Evolutionary conservation across 2,329 filamentous ascomycete species (phyloP).

Genomic region (Curvularia hawaiiensis): DNA sequence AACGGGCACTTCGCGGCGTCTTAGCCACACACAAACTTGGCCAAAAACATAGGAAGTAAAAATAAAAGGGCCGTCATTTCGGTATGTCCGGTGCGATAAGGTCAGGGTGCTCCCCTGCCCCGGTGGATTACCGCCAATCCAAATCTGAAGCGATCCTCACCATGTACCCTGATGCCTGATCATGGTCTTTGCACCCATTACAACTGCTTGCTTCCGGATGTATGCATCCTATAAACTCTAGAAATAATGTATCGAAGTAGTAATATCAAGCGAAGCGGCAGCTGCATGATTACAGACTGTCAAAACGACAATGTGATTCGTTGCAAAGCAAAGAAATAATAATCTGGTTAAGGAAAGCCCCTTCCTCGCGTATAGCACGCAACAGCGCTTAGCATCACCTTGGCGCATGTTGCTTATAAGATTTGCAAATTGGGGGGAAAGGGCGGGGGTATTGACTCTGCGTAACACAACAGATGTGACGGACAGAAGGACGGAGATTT

Average conservation of each 20-base stretch:
- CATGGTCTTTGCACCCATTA: neutral
- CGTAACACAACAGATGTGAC: neutral
- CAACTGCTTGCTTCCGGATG: slow-evolving; percentile 2
- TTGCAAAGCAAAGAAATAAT: slow-evolving; percentile 4
- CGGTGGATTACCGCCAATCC: neutral
- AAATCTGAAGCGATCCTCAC: neutral
- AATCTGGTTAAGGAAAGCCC: neutral
- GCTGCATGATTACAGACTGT: slow-evolving; percentile 6
- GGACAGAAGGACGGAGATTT: neutral
- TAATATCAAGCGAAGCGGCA: slow-evolving; percentile 1
- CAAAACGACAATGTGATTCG: neutral
- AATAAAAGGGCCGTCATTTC: neutral
- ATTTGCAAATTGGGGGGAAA: slow-evolving; percentile 3
- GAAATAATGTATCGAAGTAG: neutral
- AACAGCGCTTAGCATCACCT: neutral
- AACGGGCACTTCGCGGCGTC: slow-evolving; percentile 1
- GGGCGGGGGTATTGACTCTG: neutral
- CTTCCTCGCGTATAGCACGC: neutral
- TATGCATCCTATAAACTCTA: neutral
- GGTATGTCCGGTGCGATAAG: neutral
- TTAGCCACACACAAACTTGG: neutral
- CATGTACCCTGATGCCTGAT: neutral
- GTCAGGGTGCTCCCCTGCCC: neutral
- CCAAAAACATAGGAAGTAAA: neutral
- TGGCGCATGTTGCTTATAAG: slow-evolving; percentile 1